Evolutionary conservation across 768 basidiomycete species (phyloP).

Genomic region (Strobilomyces dryophilus): DNA sequence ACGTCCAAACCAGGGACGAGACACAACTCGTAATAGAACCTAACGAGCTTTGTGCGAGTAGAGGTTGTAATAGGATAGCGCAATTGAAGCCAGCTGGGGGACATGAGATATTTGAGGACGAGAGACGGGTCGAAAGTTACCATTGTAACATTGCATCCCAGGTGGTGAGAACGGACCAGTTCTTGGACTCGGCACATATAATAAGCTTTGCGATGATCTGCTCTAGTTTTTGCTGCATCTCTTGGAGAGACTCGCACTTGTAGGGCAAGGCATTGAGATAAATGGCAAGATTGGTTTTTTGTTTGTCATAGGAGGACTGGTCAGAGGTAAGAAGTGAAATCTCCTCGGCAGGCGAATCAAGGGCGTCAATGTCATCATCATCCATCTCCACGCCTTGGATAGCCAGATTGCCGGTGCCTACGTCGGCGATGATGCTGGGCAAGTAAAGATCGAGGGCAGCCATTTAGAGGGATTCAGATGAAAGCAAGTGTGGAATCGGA

Average conservation of each 20-base stretch:
- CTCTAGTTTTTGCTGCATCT: slow-evolving; percentile 69
- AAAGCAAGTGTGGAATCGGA: slow-evolving; percentile 12
- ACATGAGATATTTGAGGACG: slow-evolving; percentile 4
- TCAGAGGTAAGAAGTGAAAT: slow-evolving; percentile 19
- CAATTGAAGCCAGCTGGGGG: slow-evolving; percentile 71
- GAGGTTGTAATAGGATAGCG: slow-evolving; percentile 70
- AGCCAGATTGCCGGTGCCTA: slow-evolving; percentile 21
- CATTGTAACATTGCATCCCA: slow-evolving; percentile 83
- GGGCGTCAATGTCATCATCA: slow-evolving; percentile 49
- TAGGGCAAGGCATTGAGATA: slow-evolving; percentile 72
- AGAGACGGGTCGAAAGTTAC: slow-evolving; percentile 34
- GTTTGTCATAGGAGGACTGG: slow-evolving; percentile 48
- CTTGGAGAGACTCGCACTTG: slow-evolving; percentile 62
- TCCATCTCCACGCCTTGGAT: slow-evolving; percentile 43
- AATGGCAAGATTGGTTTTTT: slow-evolving; percentile 55
- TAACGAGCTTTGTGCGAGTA: slow-evolving; percentile 66
- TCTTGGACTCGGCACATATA: slow-evolving; percentile 68
- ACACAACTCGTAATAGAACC: slow-evolving; percentile 76
- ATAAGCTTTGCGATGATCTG: slow-evolving; percentile 64
- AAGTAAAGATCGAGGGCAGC: slow-evolving; percentile 16
- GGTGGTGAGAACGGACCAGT: slow-evolving; percentile 67
- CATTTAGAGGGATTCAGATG: slow-evolving; percentile 22
- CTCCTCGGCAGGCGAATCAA: slow-evolving; percentile 39
- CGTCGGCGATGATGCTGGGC: slow-evolving; percentile 24
- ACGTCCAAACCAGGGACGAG: slow-evolving; percentile 73